phyloP scores from a whole-genome alignment of 176 grass and related monocot genomes.

The Guadua angustifolia region DNA sequence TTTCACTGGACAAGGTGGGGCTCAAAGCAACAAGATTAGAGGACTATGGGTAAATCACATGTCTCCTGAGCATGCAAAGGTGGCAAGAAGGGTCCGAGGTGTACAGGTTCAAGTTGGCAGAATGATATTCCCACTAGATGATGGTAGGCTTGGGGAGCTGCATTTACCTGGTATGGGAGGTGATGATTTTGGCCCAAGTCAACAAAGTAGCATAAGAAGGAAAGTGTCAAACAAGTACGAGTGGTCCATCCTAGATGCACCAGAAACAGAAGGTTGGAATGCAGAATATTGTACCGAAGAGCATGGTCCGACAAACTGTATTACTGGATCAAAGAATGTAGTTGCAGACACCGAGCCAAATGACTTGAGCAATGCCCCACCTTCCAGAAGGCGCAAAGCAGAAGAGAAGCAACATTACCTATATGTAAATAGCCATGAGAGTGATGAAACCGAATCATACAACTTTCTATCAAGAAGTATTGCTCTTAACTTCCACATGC shows the following conservation, averaged over 20 bases:
- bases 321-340: conserved; percentile 60
- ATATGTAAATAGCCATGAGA: conserved; percentile 48
- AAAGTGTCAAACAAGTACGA: conserved; percentile 83
- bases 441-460: conserved; percentile 55
- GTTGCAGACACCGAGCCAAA: conserved; percentile 41
- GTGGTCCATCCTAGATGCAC: conserved; percentile 86
- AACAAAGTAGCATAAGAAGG: conserved; percentile 59
- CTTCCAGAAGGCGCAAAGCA: conserved; percentile 55
- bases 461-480: conserved; percentile 85
- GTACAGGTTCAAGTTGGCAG: conserved; percentile 77
- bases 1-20: conserved; percentile 61
- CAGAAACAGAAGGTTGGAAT: conserved; percentile 99
- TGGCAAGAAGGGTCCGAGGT: conserved; percentile 62
- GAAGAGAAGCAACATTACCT: conserved; percentile 67
- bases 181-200: conserved; percentile 62
- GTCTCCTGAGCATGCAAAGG: conserved; percentile 73
- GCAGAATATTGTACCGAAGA: conserved; percentile 94
- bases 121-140: conserved; percentile 80
- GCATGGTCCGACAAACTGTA: conserved; percentile 84
- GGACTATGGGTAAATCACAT: conserved; percentile 79
- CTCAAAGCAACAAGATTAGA: conserved; percentile 56
- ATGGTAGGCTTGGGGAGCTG: conserved; percentile 85
- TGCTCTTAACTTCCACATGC: conserved; percentile 70
- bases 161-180: conserved; percentile 85
- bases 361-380: conserved; percentile 51